Conservation (phyloP, 306 rosid genomes). For the Coriaria nepalensis region DNA sequence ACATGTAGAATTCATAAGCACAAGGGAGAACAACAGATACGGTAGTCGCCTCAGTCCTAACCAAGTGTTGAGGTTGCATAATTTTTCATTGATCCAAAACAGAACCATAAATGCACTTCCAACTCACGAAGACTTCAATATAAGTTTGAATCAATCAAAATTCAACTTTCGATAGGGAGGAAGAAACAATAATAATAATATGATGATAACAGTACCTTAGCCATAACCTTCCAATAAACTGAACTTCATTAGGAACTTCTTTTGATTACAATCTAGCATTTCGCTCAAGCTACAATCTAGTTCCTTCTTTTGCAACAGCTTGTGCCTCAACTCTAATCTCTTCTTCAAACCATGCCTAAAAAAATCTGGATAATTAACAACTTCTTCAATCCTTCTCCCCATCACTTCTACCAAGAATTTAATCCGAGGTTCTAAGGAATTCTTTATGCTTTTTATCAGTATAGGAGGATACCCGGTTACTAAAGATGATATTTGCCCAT, state of each 20-base stretch:
- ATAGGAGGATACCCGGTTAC: conserved; percentile 79
- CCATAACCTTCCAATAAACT: conserved; percentile 41
- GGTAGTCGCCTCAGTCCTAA: too few relatives aligned
- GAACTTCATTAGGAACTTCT: conserved; percentile 59
- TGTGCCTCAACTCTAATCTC: conserved; percentile 54
- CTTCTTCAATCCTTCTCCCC: conserved; percentile 71
- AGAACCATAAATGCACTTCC: conserved; percentile 2
- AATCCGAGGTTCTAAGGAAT: conserved; percentile 72
- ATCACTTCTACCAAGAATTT: conserved; percentile 56
- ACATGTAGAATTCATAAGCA: too few relatives aligned
- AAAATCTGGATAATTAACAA: conserved; percentile 58
- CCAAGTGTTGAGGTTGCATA: too few relatives aligned
- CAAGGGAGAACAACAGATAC: too few relatives aligned
- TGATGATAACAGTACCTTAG: conserved; percentile 22
- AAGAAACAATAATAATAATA: conserved; percentile 1
- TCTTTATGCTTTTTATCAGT: conserved; percentile 64
- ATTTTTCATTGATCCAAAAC: not conserved
- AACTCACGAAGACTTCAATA: too few relatives aligned
- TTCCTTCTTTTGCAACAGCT: conserved; percentile 35
- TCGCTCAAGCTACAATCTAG: conserved; percentile 61
- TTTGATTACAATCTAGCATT: conserved; percentile 72
- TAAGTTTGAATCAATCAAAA: too few relatives aligned
- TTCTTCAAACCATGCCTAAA: conserved; percentile 78
- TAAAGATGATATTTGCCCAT: conserved; percentile 50
- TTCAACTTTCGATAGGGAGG: not conserved